Base-by-base conservation (phyloP, 257 asterid genomes). In the Thymus mandschuricus region DNA sequence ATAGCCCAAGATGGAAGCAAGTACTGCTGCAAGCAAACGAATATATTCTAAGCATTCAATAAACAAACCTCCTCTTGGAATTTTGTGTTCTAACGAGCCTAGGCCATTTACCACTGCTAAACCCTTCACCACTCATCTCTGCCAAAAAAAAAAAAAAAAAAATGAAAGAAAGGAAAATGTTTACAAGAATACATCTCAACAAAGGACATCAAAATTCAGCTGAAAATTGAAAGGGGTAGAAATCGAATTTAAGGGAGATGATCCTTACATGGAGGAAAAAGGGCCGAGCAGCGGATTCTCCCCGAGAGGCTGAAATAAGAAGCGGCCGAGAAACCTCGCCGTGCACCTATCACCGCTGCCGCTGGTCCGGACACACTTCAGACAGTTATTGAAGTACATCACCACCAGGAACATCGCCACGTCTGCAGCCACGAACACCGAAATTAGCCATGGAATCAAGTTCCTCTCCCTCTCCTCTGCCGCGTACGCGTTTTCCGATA, bases 251-350 rank as follows among this genome's bases (percentile, higher is more conserved):
- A 33, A 13, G 12, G 30, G n/a, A 35, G 7, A 56, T 11, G 60
- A 61, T 46, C 5, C 95, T 85, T 75, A 94, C 99, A 96, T 86
- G 27, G 88, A 75, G 72, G 96, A 80, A 76, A 97, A 89, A 78
- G 99, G 97, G 1, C 99, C 99, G 21, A 94, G 76, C 51, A 88
- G 70, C 28, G 98, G 99, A 80, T 94, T 94, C 76, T 94, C 90
- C 43, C 80, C 66, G 52, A 85, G 51, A 3, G 97, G 97, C 88
- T 94, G 96, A 62, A 89, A 94, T 28, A 97, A 88, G 49, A 91
- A 82, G 76, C 97, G 76, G 67, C 95, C 89, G 4, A 91, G 90
- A 75, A 89, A 89, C 82, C 86, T 77, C 0, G 86, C 89, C 15
- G 84, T 86, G 58, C 98, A 93, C 79, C 60, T 85, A 43, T 67